Evolutionary conservation across 2,329 filamentous ascomycete species (phyloP).

Genomic region (Drechslerella dactyloides): DNA sequence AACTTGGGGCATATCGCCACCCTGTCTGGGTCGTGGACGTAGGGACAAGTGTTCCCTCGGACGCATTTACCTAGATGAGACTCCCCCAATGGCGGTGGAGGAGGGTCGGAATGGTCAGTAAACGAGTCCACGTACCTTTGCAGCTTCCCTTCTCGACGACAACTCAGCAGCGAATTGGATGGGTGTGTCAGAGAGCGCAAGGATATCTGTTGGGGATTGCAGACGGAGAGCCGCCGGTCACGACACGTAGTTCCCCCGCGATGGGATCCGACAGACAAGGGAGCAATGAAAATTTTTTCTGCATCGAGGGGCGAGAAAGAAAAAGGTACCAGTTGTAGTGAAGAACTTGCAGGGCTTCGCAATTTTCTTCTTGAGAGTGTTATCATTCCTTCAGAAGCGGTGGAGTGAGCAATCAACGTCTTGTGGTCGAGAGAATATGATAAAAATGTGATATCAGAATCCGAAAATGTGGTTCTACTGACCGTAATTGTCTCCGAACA

Average conservation of each 20-base stretch:
- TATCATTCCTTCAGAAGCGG: constrained; percentile 50
- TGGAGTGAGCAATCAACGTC: constrained; percentile 42
- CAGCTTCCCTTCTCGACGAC: constrained; percentile 54
- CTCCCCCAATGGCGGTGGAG: constrained; percentile 15
- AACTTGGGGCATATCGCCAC: constrained; percentile 90
- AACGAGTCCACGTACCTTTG: constrained; percentile 61
- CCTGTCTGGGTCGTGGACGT: constrained; percentile 81
- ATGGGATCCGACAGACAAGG: constrained; percentile 57
- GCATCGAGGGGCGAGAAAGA: constrained; percentile 56
- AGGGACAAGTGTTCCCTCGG: constrained; percentile 79
- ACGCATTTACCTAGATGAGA: constrained; percentile 75
- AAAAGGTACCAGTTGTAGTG: constrained; percentile 64
- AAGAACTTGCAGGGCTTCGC: constrained; percentile 74
- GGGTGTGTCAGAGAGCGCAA: constrained; percentile 35
- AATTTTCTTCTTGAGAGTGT: constrained; percentile 66
- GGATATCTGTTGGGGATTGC: constrained; percentile 46
- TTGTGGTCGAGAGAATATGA: constrained; percentile 12
- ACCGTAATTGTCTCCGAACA: constrained; percentile 72
- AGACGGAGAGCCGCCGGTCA: constrained; percentile 47
- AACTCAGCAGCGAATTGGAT: constrained; percentile 44
- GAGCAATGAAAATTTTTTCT: constrained; percentile 30
- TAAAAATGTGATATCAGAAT: constrained; percentile 39
- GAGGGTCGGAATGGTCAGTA: constrained; percentile 57
- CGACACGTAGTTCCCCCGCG: constrained; percentile 55
- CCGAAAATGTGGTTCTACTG: constrained; percentile 32